Percentiles rank a stretch among this genome's conserved stretches.
Conservation (phyloP, 192 early-diverging fungal genomes). For the Geosiphon pyriformis region DNA sequence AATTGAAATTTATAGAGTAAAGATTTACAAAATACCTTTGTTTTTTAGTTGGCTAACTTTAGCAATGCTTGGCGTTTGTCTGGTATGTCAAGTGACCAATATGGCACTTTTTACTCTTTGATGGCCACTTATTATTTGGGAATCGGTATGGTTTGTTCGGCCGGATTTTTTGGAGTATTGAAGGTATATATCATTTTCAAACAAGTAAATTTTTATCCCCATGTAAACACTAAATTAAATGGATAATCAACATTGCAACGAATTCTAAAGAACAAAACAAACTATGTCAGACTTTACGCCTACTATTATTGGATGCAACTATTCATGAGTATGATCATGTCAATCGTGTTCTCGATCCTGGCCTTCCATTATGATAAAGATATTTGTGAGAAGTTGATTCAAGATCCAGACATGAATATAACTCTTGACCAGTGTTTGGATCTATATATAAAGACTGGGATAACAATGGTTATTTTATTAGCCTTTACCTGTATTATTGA, state of each 20-base stretch:
- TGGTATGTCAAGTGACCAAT: neutral
- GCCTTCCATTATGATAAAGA: constrained; percentile 24
- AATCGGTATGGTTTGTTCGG: constrained; percentile 14
- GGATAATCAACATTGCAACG: neutral
- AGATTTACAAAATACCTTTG: neutral
- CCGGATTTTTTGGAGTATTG: constrained; percentile 22
- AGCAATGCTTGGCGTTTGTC: constrained; percentile 22
- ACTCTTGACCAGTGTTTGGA: constrained; percentile 9
- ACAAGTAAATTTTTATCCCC: neutral
- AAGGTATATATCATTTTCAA: constrained; percentile 8
- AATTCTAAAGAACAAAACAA: constrained; percentile 23
- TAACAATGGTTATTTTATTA: constrained; percentile 7
- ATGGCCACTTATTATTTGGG: constrained; percentile 25
- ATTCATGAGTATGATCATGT: constrained; percentile 16
- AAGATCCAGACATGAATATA: constrained; percentile 19
- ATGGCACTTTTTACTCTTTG: constrained; percentile 11
- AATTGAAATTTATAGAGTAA: neutral
- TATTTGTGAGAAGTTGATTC: constrained; percentile 22
- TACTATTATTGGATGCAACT: constrained; percentile 28
- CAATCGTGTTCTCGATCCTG: constrained; percentile 21
- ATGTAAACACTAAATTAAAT: neutral
- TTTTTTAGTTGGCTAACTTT: neutral
- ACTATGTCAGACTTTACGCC: constrained; percentile 21
- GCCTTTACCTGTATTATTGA: constrained; percentile 21
- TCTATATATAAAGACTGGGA: constrained; percentile 10